phyloP scores from a whole-genome alignment of 2,329 filamentous ascomycete species.

The Fusarium dlaminii region DNA sequence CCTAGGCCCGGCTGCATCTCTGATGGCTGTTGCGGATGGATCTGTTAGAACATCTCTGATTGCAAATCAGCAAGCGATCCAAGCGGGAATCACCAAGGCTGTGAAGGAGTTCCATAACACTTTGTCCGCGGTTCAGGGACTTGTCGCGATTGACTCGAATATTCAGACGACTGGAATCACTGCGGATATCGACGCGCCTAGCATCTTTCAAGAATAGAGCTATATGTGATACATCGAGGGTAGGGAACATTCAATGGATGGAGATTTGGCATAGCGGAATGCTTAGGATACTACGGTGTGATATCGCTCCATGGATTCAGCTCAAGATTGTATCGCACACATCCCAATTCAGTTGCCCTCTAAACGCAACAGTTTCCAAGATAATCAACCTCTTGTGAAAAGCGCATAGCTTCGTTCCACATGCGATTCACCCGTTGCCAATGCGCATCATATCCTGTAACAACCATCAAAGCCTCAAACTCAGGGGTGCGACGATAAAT shows the following conservation, averaged over 20 bases:
- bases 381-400: background rate
- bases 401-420: background rate
- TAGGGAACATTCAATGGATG: rapidly evolving
- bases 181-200: background rate
- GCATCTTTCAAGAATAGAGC: rapidly evolving
- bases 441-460: background rate
- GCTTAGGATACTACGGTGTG: rapidly evolving
- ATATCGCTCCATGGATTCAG: too few relatives aligned
- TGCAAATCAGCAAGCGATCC: background rate
- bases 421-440: background rate
- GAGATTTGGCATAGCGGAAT: background rate
- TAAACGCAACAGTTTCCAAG: background rate
- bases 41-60: rapidly evolving
- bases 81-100: rapidly evolving
- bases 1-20: rapidly evolving
- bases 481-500: background rate
- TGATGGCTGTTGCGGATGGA: background rate
- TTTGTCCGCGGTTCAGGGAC: background rate
- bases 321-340: too few relatives aligned
- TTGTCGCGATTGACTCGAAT: rapidly evolving
- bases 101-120: background rate
- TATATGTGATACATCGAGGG: rapidly evolving
- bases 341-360: too few relatives aligned
- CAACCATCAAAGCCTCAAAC: background rate
- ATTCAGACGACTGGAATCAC: background rate